These are phyloP conservation scores for Gentiana macrophylla DNA, from an alignment of 257 asterid genomes.

Conservation along the genomic window DNA sequence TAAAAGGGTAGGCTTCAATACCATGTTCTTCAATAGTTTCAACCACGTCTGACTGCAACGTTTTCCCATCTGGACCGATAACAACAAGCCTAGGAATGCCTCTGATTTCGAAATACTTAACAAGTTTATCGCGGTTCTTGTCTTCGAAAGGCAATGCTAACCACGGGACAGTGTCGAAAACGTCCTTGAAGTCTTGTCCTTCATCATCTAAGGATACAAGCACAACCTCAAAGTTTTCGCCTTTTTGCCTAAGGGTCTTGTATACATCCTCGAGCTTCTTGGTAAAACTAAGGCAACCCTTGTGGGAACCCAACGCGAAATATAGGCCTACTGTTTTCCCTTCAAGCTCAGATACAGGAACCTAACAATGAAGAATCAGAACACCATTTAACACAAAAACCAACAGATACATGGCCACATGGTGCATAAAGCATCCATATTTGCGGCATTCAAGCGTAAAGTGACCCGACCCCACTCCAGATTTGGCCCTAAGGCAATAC, in stretches of 20 bases:
- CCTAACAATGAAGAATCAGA: conserved; percentile 8
- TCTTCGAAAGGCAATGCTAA: conserved; percentile 26
- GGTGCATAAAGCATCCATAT: too few relatives aligned
- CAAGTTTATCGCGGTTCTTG: conserved; percentile 14
- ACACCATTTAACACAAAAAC: background rate
- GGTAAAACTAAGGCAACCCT: conserved; percentile 14
- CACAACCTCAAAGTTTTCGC: conserved; percentile 20
- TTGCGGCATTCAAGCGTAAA: too few relatives aligned
- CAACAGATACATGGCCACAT: too few relatives aligned
- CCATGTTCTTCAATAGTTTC: conserved; percentile 28
- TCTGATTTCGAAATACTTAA: conserved; percentile 16
- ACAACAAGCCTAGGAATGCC: conserved; percentile 17
- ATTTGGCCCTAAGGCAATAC: too few relatives aligned
- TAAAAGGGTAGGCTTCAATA: conserved; percentile 23
- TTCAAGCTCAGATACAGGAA: conserved; percentile 24
- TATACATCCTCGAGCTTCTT: conserved; percentile 15
- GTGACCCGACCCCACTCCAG: too few relatives aligned
- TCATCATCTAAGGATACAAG: conserved; percentile 18
- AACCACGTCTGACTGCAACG: conserved; percentile 15
- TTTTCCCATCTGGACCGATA: conserved; percentile 27
- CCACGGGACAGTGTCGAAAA: conserved; percentile 22
- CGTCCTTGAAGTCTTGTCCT: conserved; percentile 12
- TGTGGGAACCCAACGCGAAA: conserved; percentile 8
- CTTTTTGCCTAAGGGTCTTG: conserved; percentile 10
- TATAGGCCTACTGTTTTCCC: conserved; percentile 24